These are phyloP conservation scores for Aristolochia contorta DNA, from an alignment of 164 flowering plant species.

Conservation along the genomic window DNA sequence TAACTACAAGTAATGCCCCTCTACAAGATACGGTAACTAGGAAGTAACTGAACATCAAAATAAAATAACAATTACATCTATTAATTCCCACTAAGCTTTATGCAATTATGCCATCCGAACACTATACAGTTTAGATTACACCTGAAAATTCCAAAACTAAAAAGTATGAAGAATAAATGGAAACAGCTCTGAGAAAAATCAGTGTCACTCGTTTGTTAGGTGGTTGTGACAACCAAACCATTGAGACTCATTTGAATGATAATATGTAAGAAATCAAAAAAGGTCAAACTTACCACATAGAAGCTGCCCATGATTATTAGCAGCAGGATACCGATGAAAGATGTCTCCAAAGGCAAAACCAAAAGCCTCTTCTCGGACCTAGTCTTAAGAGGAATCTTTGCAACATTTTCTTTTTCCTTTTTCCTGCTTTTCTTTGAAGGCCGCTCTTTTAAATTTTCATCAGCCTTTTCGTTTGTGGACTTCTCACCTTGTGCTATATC, in stretches of 20 bases:
- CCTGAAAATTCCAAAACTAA: no score
- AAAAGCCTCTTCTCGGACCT: slow-evolving; percentile 53
- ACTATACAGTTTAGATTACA: no score
- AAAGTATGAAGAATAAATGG: not conserved
- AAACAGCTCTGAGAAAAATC: not conserved
- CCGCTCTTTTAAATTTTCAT: slow-evolving; percentile 53
- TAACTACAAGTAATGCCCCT: no score
- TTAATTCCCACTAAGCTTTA: no score
- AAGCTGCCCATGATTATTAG: slow-evolving; percentile 82
- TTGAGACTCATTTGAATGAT: not conserved
- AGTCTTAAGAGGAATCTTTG: slow-evolving; percentile 43
- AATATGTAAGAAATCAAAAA: slow-evolving; percentile 2
- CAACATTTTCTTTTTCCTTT: slow-evolving; percentile 69
- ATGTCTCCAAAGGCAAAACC: slow-evolving; percentile 76
- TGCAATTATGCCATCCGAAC: no score
- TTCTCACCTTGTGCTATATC: slow-evolving; percentile 34
- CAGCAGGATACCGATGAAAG: slow-evolving; percentile 58
- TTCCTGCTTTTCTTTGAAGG: slow-evolving; percentile 63
- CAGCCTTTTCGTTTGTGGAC: slow-evolving; percentile 32
- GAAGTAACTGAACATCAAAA: no score
- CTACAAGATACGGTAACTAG: no score
- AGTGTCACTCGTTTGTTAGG: not conserved
- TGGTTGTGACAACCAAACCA: no score
- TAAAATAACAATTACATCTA: no score
- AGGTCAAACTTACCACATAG: slow-evolving; percentile 68